phyloP scores from a whole-genome alignment of 495 filamentous ascomycete genomes.

The Bacidia rubella region DNA sequence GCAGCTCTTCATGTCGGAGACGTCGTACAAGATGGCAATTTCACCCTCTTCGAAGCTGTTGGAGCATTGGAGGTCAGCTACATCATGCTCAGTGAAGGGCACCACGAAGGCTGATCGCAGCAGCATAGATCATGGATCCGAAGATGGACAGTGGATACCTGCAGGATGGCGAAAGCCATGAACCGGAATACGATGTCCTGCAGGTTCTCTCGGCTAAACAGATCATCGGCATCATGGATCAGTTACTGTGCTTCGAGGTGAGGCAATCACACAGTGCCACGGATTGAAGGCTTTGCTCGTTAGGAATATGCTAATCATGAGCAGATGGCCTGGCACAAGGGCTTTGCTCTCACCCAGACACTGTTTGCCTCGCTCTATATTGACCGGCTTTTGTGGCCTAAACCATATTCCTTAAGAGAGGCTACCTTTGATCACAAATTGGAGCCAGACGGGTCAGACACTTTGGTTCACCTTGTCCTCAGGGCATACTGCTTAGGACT shows the following conservation, averaged over 20 bases:
- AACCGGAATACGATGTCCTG: slow-evolving; percentile 74
- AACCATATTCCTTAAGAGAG: slow-evolving; percentile 51
- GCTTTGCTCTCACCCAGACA: slow-evolving; percentile 86
- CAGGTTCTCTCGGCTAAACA: slow-evolving; percentile 58
- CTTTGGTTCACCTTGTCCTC: slow-evolving; percentile 52
- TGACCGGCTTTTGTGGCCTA: slow-evolving; percentile 64
- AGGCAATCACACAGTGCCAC: slow-evolving; percentile 10
- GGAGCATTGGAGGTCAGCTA: slow-evolving; percentile 77
- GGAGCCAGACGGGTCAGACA: slow-evolving; percentile 18
- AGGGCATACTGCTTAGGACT: slow-evolving; percentile 77
- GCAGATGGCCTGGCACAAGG: slow-evolving; percentile 94
- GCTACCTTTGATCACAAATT: slow-evolving; percentile 48
- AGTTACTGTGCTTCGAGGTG: slow-evolving; percentile 81
- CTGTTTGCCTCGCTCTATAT: slow-evolving; percentile 91
- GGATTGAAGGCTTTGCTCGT: background rate
- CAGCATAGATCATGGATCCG: slow-evolving; percentile 78
- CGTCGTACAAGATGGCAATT: slow-evolving; percentile 84
- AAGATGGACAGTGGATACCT: slow-evolving; percentile 96
- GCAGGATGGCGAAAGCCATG: slow-evolving; percentile 59
- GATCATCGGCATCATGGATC: slow-evolving; percentile 86
- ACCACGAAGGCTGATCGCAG: background rate
- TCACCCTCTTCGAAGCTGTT: slow-evolving; percentile 88
- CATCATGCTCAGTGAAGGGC: slow-evolving; percentile 3
- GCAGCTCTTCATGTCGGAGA: slow-evolving; percentile 64
- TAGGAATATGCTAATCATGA: background rate